Evolutionary conservation across 2,329 filamentous ascomycete species (phyloP).

Genomic region (Tothia fuscella): DNA sequence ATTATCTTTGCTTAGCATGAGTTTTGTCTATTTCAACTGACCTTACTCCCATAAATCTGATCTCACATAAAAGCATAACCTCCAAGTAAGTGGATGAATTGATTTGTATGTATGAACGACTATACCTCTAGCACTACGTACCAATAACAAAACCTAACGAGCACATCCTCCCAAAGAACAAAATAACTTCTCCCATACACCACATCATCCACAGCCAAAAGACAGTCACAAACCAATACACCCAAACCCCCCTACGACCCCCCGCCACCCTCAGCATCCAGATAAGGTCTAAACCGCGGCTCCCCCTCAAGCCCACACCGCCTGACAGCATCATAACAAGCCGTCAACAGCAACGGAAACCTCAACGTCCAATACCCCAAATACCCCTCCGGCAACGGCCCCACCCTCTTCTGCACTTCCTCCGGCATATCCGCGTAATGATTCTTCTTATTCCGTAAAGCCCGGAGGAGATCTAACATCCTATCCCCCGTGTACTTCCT

Average conservation of each 20-base stretch:
- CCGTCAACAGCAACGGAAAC: slow-evolving; percentile 68
- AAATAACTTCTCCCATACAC: no score
- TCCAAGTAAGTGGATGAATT: no score
- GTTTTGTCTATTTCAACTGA: no score
- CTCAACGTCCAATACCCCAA: slow-evolving; percentile 68
- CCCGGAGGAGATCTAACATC: slow-evolving; percentile 76
- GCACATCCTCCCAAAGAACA: no score
- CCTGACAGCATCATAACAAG: slow-evolving; percentile 64
- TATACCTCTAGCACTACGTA: no score
- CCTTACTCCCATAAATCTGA: no score
- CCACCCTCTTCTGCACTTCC: slow-evolving; percentile 60
- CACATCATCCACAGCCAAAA: no score
- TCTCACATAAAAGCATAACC: no score
- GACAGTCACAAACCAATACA: background rate
- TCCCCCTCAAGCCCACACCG: slow-evolving; percentile 51
- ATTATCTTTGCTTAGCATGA: no score
- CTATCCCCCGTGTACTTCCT: slow-evolving; percentile 81
- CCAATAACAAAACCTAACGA: no score
- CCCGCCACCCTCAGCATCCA: slow-evolving; percentile 24
- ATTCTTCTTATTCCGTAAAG: slow-evolving; percentile 89
- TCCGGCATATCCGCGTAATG: slow-evolving; percentile 96
- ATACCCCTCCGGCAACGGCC: slow-evolving; percentile 67
- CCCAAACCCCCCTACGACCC: background rate
- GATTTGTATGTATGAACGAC: no score
- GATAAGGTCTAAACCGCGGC: slow-evolving; percentile 63